Evolutionary conservation across 805 yeast species (phyloP).

Genomic region (Yarrowia divulgata): DNA sequence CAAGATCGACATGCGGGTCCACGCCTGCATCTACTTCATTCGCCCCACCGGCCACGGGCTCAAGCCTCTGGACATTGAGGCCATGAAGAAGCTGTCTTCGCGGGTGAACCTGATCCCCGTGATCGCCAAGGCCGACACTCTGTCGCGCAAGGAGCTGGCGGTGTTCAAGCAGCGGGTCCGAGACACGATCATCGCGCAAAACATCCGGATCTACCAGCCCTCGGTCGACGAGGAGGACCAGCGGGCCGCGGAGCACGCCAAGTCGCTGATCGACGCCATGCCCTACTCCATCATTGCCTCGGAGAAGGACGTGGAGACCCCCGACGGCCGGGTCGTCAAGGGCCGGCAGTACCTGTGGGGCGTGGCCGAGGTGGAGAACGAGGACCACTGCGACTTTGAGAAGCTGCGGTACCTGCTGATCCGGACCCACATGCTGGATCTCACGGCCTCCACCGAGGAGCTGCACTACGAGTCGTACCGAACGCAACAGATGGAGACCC

Average conservation of each 20-base stretch:
- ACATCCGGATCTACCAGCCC: slow-evolving; percentile 64
- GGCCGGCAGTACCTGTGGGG: slow-evolving; percentile 91
- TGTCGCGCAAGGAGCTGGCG: slow-evolving; percentile 63
- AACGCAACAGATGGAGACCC: slow-evolving; percentile 59
- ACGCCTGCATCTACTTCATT: slow-evolving; percentile 84
- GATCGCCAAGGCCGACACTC: slow-evolving; percentile 79
- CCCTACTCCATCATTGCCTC: slow-evolving; percentile 82
- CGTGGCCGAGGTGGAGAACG: slow-evolving; percentile 79
- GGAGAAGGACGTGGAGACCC: slow-evolving; percentile 56
- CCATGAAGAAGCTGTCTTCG: slow-evolving; percentile 72
- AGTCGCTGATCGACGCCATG: slow-evolving; percentile 51
- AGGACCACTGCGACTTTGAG: slow-evolving; percentile 76
- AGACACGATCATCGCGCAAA: slow-evolving; percentile 59
- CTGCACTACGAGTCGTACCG: slow-evolving; percentile 75
- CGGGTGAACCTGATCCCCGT: slow-evolving; percentile 85
- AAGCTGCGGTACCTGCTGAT: slow-evolving; percentile 69
- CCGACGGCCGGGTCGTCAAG: slow-evolving; percentile 60
- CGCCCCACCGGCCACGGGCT: slow-evolving; percentile 70
- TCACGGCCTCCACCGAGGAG: slow-evolving; percentile 76
- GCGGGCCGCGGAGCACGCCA: slow-evolving; percentile 42
- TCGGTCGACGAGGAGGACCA: slow-evolving; percentile 53
- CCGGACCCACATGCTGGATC: slow-evolving; percentile 75
- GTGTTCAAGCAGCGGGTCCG: slow-evolving; percentile 63
- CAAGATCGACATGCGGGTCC: slow-evolving; percentile 72
- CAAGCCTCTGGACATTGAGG: slow-evolving; percentile 70